phyloP scores from a whole-genome alignment of 345 rosid genomes.

The rapeseed (Brassica napus) region Da-Ae NC_063442.1:37098001-37098500 shows the following conservation, averaged over 20 bases:
- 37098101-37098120: background rate
- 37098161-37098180: background rate
- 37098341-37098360: background rate
- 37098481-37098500: no score
- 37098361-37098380: background rate
- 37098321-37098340: background rate
- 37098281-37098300: background rate
- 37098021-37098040: constrained; percentile 3
- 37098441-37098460: background rate
- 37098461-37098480: background rate
- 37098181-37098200: background rate
- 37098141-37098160: background rate
- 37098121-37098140: background rate
- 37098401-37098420: background rate
- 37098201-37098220: constrained; percentile 10
- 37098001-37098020: constrained; percentile 32
- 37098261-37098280: background rate
- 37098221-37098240: constrained; percentile 1
- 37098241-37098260: background rate
- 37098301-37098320: background rate
- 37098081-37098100: background rate
- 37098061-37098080: constrained; percentile 4
- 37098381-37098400: background rate
- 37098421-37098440: no score
- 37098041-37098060: background rate